phyloP scores from a whole-genome alignment of 805 yeast species.

The Yamadazyma laniorum region DNA sequence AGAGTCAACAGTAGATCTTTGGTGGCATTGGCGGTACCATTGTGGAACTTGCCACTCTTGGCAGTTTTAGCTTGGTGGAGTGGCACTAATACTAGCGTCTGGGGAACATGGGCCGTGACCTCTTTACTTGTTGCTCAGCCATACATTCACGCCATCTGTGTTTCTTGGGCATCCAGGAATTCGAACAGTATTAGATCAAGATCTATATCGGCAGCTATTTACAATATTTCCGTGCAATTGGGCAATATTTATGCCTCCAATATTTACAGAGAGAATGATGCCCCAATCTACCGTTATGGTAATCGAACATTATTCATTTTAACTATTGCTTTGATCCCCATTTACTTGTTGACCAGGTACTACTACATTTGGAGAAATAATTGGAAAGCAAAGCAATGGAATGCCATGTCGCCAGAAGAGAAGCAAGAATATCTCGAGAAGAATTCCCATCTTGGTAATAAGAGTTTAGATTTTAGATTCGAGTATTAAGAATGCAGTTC shows the following conservation, averaged over 20 bases:
- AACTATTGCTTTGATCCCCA: constrained; percentile 20
- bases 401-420: constrained; percentile 19
- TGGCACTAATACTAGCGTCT: constrained; percentile 34
- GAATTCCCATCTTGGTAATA: constrained; percentile 23
- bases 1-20: constrained; percentile 26
- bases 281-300: constrained; percentile 27
- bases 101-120: constrained; percentile 44
- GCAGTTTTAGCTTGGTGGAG: constrained; percentile 39
- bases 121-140: constrained; percentile 29
- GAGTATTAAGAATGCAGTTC: constrained; percentile 12
- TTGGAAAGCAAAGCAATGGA: constrained; percentile 17
- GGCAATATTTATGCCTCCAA: constrained; percentile 25
- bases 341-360: constrained; percentile 18
- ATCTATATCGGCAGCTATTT: constrained; percentile 28
- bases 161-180: constrained; percentile 28
- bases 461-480: constrained; percentile 24
- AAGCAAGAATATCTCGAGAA: constrained; percentile 17
- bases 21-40: constrained; percentile 23
- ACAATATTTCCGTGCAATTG: constrained; percentile 25
- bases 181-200: constrained; percentile 25
- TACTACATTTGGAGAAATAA: constrained; percentile 26
- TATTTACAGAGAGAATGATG: constrained; percentile 27
- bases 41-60: constrained; percentile 32
- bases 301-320: constrained; percentile 22
- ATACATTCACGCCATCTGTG: constrained; percentile 31